Base-by-base conservation (phyloP, 2,329 filamentous ascomycete genomes). In the Aspergillus brunneoviolaceus region DNA sequence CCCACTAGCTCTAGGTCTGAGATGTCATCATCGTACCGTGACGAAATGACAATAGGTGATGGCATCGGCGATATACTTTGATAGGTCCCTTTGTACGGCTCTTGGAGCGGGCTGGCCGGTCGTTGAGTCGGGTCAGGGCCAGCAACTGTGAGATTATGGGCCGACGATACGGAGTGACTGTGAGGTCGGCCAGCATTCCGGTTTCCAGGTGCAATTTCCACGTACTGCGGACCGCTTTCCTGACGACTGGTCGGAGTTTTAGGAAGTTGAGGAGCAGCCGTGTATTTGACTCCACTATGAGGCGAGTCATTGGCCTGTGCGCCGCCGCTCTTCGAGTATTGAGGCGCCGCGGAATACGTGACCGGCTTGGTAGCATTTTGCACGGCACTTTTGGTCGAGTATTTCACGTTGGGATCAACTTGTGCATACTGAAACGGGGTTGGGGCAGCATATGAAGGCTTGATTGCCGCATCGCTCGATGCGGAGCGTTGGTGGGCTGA, bases 21-120 rank as follows among this genome's bases (percentile, higher is more conserved):
- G 27, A 83, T 72, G 23, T 85, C 84, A 10, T 87, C 81, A 39
- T 83, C 80, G 31, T 81, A 75, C 51, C 80, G 87, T 70, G 69
- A 88, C 25, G 75, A 81, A 25, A 93, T 80, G 68, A 85, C 80
- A 60, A 85, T 79, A 0, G 93, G 91, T 0, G 92, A 92, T 0
- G 93, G 93, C 91, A 97, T 96, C 0, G 94, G 93, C 0, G 93
- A 96, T 68, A 96, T 90, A 60, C 91, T 91, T 76, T 98, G 94
- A 69, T 96, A 98, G 0, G 93, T 96, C 45, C 94, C 94, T 63
- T 89, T 89, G 76, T 98, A 98, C 0, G 95, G 89, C 77, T 98
- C 94, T 2, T 96, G 85, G 53, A 98, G 81, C 0, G 94, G 95
- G 63, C 92, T 96, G 1, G 86, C 86, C 0, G 92, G 91, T 1